A percentile compares a stretch with the other conserved stretches of the same genome.
Evolutionary conservation across 495 filamentous ascomycete species (phyloP).

Genomic region (Niebla homalea): DNA sequence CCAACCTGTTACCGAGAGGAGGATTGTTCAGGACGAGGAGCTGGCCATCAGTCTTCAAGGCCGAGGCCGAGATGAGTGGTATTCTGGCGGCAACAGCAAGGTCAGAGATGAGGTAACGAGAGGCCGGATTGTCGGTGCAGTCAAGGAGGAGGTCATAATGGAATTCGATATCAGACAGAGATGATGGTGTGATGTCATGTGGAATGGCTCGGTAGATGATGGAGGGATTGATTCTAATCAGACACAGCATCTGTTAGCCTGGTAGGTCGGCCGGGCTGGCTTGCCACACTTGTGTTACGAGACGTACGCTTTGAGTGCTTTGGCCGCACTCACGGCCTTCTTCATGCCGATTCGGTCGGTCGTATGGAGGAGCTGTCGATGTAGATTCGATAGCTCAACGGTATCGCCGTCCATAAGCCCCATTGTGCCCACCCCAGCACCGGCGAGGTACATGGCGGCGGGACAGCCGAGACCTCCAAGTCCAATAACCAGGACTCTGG

Average conservation of each 20-base stretch:
- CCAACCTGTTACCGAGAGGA: constrained; percentile 28
- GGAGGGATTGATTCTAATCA: constrained; percentile 49
- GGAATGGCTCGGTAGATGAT: constrained; percentile 47
- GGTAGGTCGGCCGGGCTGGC: background rate
- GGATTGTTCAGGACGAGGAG: constrained; percentile 62
- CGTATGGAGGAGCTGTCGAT: constrained; percentile 77
- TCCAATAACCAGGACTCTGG: constrained; percentile 75
- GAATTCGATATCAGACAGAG: constrained; percentile 42
- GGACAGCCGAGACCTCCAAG: constrained; percentile 85
- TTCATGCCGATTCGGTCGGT: constrained; percentile 54
- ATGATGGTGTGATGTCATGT: constrained; percentile 50
- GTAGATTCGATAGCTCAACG: constrained; percentile 83
- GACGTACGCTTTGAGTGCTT: constrained; percentile 46
- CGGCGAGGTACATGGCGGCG: constrained; percentile 77
- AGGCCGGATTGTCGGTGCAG: constrained; percentile 84
- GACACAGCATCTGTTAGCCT: background rate
- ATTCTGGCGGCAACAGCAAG: constrained; percentile 66
- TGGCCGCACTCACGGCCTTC: constrained; percentile 71
- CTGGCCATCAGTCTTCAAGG: constrained; percentile 76
- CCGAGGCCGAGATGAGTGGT: constrained; percentile 77
- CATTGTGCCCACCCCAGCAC: constrained; percentile 71
- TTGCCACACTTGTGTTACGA: background rate
- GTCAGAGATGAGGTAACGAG: constrained; percentile 88
- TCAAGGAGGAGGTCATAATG: constrained; percentile 78
- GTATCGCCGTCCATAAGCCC: constrained; percentile 79